Evolutionary conservation across 2,329 filamentous ascomycete genomes (phyloP).

Genomic region (Lachnellula subtilissima): DNA sequence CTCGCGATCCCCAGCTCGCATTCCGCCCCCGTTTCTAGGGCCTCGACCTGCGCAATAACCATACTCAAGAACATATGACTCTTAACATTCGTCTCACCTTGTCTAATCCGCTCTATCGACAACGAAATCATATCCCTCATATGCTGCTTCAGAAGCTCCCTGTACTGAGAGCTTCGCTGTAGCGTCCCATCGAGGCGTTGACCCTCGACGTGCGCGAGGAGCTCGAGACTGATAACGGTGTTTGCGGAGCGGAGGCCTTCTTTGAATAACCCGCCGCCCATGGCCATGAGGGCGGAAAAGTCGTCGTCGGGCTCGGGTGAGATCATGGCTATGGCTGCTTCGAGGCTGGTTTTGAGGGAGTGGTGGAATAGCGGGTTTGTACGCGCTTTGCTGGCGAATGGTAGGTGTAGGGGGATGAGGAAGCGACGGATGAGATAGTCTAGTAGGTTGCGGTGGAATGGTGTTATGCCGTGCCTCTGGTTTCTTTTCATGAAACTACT

Average conservation of each 20-base stretch:
- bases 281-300: conserved; percentile 36
- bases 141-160: conserved; percentile 21
- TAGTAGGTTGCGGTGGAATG: conserved; percentile 44
- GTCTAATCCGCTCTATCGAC: conserved; percentile 31
- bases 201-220: conserved; percentile 39
- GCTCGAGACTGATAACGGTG: conserved; percentile 37
- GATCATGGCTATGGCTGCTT: conserved; percentile 32
- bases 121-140: conserved; percentile 24
- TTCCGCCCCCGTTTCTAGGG: not conserved
- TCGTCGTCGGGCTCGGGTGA: conserved; percentile 19
- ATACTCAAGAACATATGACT: conserved; percentile 31
- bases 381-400: conserved; percentile 39
- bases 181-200: conserved; percentile 28
- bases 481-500: not conserved
- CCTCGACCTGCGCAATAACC: conserved; percentile 28
- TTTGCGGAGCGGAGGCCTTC: conserved; percentile 31
- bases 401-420: conserved; percentile 47
- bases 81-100: conserved; percentile 41
- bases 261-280: conserved; percentile 39
- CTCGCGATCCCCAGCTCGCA: not conserved
- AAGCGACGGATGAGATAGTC: conserved; percentile 49
- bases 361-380: conserved; percentile 42
- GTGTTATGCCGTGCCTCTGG: conserved; percentile 10
- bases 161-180: conserved; percentile 25
- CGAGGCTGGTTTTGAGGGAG: conserved; percentile 42